Percentiles rank a stretch among this genome's conserved stretches.
These are phyloP conservation scores for Cydonia oblonga DNA, from an alignment of 331 rosid genomes.

Conservation along the genomic window DNA sequence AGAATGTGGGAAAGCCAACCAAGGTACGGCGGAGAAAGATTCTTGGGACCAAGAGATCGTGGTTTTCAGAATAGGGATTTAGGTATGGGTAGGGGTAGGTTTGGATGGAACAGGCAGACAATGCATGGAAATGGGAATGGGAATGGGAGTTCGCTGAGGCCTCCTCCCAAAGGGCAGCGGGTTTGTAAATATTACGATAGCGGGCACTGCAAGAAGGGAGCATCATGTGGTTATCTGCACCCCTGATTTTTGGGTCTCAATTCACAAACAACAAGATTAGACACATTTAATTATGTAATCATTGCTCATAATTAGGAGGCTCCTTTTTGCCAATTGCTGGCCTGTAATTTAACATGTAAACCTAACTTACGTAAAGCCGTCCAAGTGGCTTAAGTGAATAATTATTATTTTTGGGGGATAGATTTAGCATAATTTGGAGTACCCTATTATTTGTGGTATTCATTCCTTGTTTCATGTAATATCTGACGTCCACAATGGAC, in stretches of 20 bases:
- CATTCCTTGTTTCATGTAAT: background rate
- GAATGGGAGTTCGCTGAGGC: slow-evolving; percentile 22
- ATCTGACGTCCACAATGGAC: slow-evolving; percentile 3
- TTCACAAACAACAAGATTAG: slow-evolving; percentile 9
- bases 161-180: slow-evolving; percentile 66
- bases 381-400: slow-evolving; percentile 31
- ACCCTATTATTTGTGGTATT: background rate
- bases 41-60: slow-evolving; percentile 44
- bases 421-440: background rate
- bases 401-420: slow-evolving; percentile 11
- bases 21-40: slow-evolving; percentile 44
- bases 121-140: slow-evolving; percentile 3
- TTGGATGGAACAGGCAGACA: slow-evolving; percentile 46
- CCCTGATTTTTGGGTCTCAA: slow-evolving; percentile 63
- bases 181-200: slow-evolving; percentile 78
- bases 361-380: no score
- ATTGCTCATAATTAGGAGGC: slow-evolving; percentile 38
- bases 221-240: slow-evolving; percentile 60
- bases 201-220: slow-evolving; percentile 73
- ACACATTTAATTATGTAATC: slow-evolving; percentile 51
- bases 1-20: slow-evolving; percentile 43
- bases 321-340: no score
- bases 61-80: slow-evolving; percentile 46
- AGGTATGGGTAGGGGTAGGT: slow-evolving; percentile 43
- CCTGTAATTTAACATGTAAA: no score